phyloP scores from a whole-genome alignment of 2,329 filamentous ascomycete species.

The Aspergillus tubingensis region DNA sequence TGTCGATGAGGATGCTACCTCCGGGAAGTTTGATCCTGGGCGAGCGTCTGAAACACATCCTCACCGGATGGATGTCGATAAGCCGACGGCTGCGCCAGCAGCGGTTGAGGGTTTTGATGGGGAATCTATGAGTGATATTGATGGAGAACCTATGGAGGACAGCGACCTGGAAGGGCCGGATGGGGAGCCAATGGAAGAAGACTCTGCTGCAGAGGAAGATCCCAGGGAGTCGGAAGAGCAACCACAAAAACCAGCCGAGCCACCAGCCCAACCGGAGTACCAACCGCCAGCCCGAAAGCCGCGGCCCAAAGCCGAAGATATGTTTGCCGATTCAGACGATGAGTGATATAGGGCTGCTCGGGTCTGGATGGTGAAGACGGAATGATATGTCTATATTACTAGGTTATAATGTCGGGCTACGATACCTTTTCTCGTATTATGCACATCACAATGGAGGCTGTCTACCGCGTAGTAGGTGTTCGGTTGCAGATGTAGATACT shows the following conservation, averaged over 20 bases:
- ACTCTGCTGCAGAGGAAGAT: constrained; percentile 35
- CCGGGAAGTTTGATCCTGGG: constrained; percentile 33
- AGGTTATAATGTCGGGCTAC: not conserved
- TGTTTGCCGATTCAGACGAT: constrained; percentile 79
- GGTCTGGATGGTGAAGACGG: not conserved
- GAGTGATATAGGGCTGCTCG: constrained; percentile 36
- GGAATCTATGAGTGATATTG: constrained; percentile 46
- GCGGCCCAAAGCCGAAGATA: constrained; percentile 76
- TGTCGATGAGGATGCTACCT: constrained; percentile 45
- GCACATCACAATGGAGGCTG: not conserved
- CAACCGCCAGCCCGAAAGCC: constrained; percentile 51
- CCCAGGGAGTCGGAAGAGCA: constrained; percentile 24
- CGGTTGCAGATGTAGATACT: too few relatives aligned
- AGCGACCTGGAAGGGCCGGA: constrained; percentile 54
- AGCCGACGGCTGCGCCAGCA: constrained; percentile 34
- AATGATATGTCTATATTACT: not conserved
- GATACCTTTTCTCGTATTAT: not conserved
- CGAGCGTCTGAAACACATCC: constrained; percentile 28
- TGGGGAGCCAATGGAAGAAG: constrained; percentile 51
- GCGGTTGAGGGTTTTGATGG: constrained; percentile 48
- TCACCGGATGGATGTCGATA: constrained; percentile 37
- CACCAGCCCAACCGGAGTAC: constrained; percentile 29
- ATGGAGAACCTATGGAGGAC: constrained; percentile 51
- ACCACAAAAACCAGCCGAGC: constrained; percentile 22
- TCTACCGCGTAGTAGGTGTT: too few relatives aligned